Percentiles rank a stretch among this genome's conserved stretches.
These are phyloP conservation scores for Purshia tridentata DNA, from an alignment of 306 rosid species.

Conservation along the genomic window DNA sequence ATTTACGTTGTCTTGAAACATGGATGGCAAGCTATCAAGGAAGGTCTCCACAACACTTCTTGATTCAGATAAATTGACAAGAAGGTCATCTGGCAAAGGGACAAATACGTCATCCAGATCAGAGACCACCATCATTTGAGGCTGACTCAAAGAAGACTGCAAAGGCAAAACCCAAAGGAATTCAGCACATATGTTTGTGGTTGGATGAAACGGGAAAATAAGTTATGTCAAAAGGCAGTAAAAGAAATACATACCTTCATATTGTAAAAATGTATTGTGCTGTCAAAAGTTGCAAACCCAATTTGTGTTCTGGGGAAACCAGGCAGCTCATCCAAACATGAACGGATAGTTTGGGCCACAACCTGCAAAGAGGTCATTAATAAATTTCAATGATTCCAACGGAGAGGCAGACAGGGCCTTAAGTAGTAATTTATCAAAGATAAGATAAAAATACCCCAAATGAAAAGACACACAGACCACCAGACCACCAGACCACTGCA, in stretches of 20 bases:
- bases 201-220: constrained; percentile 5
- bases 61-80: constrained; percentile 96
- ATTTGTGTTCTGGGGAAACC: constrained; percentile 97
- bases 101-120: constrained; percentile 94
- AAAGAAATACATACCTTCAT: constrained; percentile 67
- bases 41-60: constrained; percentile 89
- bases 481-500: background rate
- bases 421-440: background rate
- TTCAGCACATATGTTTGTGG: constrained; percentile 19
- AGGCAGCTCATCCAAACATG: constrained; percentile 92
- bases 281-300: constrained; percentile 98
- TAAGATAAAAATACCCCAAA: background rate
- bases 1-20: constrained; percentile 88
- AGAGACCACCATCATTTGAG: constrained; percentile 99
- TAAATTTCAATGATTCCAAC: constrained; percentile 21
- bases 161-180: constrained; percentile 34
- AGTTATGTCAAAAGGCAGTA: constrained; percentile 14
- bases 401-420: constrained; percentile 7
- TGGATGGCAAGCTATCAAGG: constrained; percentile 92
- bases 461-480: background rate
- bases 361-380: constrained; percentile 51
- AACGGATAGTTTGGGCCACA: constrained; percentile 85
- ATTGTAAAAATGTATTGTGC: constrained; percentile 93
- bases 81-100: constrained; percentile 99
- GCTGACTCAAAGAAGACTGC: constrained; percentile 93